These are phyloP conservation scores for Phytophthora citricola DNA, from an alignment of 352 stramenopile species.

Conservation along the genomic window DNA sequence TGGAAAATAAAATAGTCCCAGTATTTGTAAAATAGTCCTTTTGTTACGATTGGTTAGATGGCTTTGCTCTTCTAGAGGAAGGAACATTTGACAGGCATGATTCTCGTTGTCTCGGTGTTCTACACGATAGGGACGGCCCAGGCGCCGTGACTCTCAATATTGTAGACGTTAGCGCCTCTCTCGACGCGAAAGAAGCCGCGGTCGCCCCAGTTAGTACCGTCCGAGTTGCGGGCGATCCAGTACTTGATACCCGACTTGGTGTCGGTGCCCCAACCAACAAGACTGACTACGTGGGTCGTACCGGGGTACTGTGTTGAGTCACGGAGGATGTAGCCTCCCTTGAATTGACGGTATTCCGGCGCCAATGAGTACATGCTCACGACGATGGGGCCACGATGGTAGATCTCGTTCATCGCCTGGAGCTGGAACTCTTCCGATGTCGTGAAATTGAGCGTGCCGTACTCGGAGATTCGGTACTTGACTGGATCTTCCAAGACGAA, in stretches of 20 bases:
- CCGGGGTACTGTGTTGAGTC: slow-evolving; percentile 77
- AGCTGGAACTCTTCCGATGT: slow-evolving; percentile 69
- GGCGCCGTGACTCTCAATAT: slow-evolving; percentile 73
- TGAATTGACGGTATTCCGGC: slow-evolving; percentile 86
- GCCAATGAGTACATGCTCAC: slow-evolving; percentile 91
- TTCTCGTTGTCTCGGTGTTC: not conserved
- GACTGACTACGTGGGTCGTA: slow-evolving; percentile 93
- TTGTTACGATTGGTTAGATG: slow-evolving; percentile 8
- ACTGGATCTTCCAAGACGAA: slow-evolving; percentile 60
- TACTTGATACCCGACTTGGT: slow-evolving; percentile 89
- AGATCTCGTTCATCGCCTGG: slow-evolving; percentile 96
- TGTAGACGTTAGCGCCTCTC: slow-evolving; percentile 80
- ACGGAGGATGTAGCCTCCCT: slow-evolving; percentile 91
- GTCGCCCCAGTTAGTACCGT: slow-evolving; percentile 83
- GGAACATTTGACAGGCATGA: not conserved
- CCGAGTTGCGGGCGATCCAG: slow-evolving; percentile 96
- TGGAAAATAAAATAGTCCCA: slow-evolving; percentile 12
- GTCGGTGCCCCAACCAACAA: slow-evolving; percentile 95
- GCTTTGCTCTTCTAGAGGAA: not conserved
- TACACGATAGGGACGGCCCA: slow-evolving; percentile 77
- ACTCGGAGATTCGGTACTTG: slow-evolving; percentile 78
- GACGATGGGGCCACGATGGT: slow-evolving; percentile 94
- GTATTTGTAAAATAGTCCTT: slow-evolving; percentile 19
- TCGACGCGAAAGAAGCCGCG: slow-evolving; percentile 77
- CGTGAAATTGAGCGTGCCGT: slow-evolving; percentile 80